Base-by-base conservation (phyloP, 2,329 filamentous ascomycete species). In the Colletotrichum viniferum region DNA sequence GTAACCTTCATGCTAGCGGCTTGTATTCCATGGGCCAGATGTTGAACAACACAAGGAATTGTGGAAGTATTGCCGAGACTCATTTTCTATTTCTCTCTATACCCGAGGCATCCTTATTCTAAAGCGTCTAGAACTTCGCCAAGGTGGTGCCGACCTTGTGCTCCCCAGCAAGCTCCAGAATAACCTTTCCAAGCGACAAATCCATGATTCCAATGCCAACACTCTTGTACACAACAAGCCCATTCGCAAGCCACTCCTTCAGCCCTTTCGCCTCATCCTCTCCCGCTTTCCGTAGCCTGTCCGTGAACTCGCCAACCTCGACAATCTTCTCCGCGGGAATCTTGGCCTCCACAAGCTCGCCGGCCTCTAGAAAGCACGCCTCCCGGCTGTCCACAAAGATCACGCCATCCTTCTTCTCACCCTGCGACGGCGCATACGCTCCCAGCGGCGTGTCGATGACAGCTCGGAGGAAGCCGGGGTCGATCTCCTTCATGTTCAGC, bases 171-270 rank as follows among this genome's bases (percentile, higher is more conserved):
- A 75, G 10, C 56, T 75, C 73, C 7, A 75, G 63, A 38, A 73
- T 75, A 2, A 55, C 74, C 74, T 71, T 77, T 38, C 71, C 74
- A 24, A 77, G 43, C 16, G 72, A 60, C 13, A 94, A 84, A 83
- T 94, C 93, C 91, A 94, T 94, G 76, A 94, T 81, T 1, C 92
- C 92, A 70, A 94, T 81, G 0, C 93, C 93, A 4, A 94, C 92
- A 78, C 90, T 90, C 87, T 94, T 94, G 80, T 92, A 94, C 38
- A 94, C 90, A 1, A 94, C 89, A 80, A 94, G 92, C 0, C 92
- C 93, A 62, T 85, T 86, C 76, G 89, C 87, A 66, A 93, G 79
- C 91, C 92, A 94, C 43, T 92, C 88, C 55, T 85, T 85, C 77
- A 94, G 77, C 13, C 82, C 83, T 76, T 85, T 83, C 69, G 85